Percentiles rank a stretch among this genome's conserved stretches.
phyloP scores from a whole-genome alignment of 73 alveolate genomes.

The Diophrys appendiculata region DNA sequence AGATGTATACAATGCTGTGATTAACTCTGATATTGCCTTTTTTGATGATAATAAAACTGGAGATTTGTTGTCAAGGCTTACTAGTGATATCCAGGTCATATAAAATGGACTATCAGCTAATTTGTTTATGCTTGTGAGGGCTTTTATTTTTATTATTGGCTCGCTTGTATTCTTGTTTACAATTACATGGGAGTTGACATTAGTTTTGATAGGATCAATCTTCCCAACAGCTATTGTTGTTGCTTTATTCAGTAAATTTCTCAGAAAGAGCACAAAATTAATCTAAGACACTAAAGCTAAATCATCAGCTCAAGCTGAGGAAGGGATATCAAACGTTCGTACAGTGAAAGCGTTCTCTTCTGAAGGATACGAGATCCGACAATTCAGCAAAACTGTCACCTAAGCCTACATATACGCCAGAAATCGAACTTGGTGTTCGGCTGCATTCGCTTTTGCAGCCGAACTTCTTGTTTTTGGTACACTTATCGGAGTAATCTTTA shows the following conservation, averaged over 20 bases:
- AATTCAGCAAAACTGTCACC: not conserved
- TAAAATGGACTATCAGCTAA: slow-evolving; percentile 19
- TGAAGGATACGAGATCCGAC: slow-evolving; percentile 19
- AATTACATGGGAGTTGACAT: too few relatives aligned
- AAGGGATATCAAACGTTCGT: slow-evolving; percentile 66
- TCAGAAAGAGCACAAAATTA: too few relatives aligned
- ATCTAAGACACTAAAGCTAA: too few relatives aligned
- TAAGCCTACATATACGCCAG: not conserved
- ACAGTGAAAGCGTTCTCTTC: slow-evolving; percentile 80
- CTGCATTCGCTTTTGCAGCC: not conserved
- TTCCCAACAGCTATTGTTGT: too few relatives aligned
- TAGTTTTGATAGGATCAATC: too few relatives aligned
- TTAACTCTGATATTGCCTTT: slow-evolving; percentile 60
- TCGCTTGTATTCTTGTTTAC: too few relatives aligned
- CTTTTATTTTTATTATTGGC: too few relatives aligned
- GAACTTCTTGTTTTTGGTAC: not conserved
- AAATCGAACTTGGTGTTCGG: not conserved
- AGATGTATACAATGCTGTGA: slow-evolving; percentile 47
- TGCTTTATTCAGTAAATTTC: too few relatives aligned
- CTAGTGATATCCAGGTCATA: slow-evolving; percentile 37
- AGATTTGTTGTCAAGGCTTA: slow-evolving; percentile 51
- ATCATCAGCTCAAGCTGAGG: too few relatives aligned
- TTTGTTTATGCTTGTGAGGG: slow-evolving; percentile 30
- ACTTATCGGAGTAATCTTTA: not conserved
- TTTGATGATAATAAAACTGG: slow-evolving; percentile 62